These are phyloP conservation scores for Eucalyptus pauciflora DNA, from an alignment of 345 rosid genomes.

Conservation along the genomic window DNA sequence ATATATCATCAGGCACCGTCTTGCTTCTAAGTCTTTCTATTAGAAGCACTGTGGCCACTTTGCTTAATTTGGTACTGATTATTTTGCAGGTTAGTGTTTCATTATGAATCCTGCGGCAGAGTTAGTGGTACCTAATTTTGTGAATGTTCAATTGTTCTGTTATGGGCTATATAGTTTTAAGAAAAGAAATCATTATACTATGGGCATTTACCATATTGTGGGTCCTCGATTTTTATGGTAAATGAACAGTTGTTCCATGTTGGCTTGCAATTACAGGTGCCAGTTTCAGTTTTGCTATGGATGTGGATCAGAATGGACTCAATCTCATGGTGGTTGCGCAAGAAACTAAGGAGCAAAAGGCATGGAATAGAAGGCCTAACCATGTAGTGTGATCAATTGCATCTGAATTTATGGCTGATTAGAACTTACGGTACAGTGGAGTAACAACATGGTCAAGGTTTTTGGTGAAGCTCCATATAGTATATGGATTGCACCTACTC, in stretches of 20 bases:
- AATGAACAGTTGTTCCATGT: neutral
- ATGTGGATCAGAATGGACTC: constrained; percentile 19
- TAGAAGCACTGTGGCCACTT: neutral
- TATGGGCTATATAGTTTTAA: neutral
- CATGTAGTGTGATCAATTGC: neutral
- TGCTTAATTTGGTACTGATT: neutral
- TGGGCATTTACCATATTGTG: neutral
- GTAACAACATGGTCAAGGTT: neutral
- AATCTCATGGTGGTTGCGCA: constrained; percentile 14
- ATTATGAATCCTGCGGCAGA: neutral
- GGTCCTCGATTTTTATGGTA: neutral
- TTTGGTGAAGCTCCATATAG: neutral
- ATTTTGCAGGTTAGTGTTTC: neutral
- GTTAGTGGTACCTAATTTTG: neutral
- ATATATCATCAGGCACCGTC: neutral
- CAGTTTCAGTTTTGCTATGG: constrained; percentile 30
- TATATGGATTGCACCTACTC: neutral
- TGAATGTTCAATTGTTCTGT: neutral
- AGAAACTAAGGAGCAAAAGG: neutral
- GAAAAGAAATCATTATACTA: neutral
- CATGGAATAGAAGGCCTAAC: neutral
- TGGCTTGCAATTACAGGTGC: constrained; percentile 19
- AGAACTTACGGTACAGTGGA: neutral
- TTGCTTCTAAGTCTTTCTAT: too few relatives aligned
- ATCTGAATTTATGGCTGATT: neutral